Conservation (phyloP, 371 early-diverging fungal genomes). For the Mucor irregularis region DNA sequence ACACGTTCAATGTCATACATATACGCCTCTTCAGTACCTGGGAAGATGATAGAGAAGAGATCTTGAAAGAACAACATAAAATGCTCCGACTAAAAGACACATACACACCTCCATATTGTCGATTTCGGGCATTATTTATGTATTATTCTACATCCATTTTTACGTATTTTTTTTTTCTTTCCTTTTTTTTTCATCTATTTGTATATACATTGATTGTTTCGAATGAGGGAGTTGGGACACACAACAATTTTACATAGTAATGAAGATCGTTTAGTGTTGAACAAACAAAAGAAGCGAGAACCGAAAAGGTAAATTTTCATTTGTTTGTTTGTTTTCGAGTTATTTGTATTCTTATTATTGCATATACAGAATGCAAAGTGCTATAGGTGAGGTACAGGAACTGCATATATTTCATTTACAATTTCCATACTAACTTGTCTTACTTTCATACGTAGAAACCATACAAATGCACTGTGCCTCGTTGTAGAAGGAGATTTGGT, state of each 20-base stretch:
- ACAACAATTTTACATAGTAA: too few relatives aligned
- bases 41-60: neutral
- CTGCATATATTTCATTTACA: neutral
- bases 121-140: neutral
- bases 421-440: too few relatives aligned
- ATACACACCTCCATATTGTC: too few relatives aligned
- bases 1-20: neutral
- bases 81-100: neutral
- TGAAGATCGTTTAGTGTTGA: too few relatives aligned
- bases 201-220: too few relatives aligned
- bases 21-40: neutral
- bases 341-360: too few relatives aligned
- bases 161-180: neutral
- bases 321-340: too few relatives aligned
- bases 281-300: too few relatives aligned
- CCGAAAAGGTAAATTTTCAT: too few relatives aligned
- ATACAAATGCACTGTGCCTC: slow-evolving; percentile 8
- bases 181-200: neutral
- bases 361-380: slow-evolving; percentile 56
- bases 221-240: too few relatives aligned
- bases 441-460: slow-evolving; percentile 10
- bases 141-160: neutral
- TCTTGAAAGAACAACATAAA: neutral
- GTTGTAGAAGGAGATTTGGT: slow-evolving; percentile 11
- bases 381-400: neutral